A percentile compares a stretch with the other conserved stretches of the same genome.
These are phyloP conservation scores for Urochloa ruziziensis DNA, from an alignment of 176 grass and related monocot species.

Conservation along the genomic window DNA sequence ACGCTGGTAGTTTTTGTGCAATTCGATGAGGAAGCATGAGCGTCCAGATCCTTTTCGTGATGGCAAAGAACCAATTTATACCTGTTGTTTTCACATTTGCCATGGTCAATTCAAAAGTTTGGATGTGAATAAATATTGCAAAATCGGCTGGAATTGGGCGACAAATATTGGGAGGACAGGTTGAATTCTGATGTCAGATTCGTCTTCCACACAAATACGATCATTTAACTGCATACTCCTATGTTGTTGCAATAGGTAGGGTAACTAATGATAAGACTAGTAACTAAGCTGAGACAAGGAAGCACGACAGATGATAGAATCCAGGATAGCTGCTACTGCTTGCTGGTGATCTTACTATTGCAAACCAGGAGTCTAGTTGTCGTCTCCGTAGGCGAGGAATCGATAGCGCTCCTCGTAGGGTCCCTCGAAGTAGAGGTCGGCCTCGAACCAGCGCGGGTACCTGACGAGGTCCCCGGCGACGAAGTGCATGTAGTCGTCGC, in stretches of 20 bases:
- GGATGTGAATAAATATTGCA: background rate
- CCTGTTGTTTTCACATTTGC: background rate
- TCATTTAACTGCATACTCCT: background rate
- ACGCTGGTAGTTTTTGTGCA: background rate
- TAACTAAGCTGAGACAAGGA: background rate
- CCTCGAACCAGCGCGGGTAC: conserved; percentile 92
- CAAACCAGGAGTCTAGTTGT: conserved; percentile 21
- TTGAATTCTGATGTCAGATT: background rate
- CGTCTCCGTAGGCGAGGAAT: conserved; percentile 81
- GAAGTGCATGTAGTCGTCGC: conserved; percentile 83
- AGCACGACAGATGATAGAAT: background rate
- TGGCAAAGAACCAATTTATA: background rate
- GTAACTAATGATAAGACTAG: background rate
- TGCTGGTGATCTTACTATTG: background rate
- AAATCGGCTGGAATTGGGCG: background rate
- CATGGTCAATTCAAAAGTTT: background rate
- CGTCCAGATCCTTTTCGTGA: background rate
- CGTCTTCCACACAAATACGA: background rate
- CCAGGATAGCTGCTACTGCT: background rate
- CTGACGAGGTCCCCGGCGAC: conserved; percentile 84
- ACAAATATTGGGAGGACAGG: background rate
- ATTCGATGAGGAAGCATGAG: background rate
- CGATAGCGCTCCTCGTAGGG: conserved; percentile 89
- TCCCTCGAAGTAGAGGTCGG: conserved; percentile 88
- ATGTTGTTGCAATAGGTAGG: background rate